These are phyloP conservation scores for Dunaliella primolecta DNA, from an alignment of 139 green algal genomes.

Conservation along the genomic window DNA sequence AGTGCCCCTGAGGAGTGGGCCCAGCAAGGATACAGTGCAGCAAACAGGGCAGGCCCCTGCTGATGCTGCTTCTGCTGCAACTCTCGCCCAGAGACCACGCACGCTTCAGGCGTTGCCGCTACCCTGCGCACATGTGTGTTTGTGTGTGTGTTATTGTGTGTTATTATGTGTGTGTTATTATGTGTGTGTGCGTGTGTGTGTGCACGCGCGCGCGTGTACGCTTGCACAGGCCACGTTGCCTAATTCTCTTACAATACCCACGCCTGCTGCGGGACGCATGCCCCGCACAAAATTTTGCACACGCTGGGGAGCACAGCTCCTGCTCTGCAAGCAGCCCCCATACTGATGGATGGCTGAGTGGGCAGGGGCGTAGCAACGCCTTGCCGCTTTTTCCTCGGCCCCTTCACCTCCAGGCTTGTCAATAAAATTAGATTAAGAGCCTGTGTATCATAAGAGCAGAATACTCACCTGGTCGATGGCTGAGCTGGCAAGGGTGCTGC, in stretches of 20 bases:
- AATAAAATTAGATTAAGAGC: too few relatives aligned
- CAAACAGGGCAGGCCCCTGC: constrained; percentile 61
- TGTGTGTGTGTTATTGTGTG: too few relatives aligned
- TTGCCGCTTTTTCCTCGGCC: too few relatives aligned
- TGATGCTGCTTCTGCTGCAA: background rate
- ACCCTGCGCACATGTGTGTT: background rate
- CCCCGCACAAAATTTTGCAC: too few relatives aligned
- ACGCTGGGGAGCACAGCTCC: too few relatives aligned
- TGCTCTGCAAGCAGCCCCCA: background rate
- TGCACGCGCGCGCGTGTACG: background rate
- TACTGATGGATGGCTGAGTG: background rate
- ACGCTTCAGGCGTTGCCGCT: background rate
- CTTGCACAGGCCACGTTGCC: background rate
- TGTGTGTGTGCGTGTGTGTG: too few relatives aligned
- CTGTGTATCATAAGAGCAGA: too few relatives aligned
- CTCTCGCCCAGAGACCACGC: background rate
- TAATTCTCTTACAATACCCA: background rate
- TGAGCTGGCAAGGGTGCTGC: constrained; percentile 1
- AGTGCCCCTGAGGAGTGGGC: constrained; percentile 70
- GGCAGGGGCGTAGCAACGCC: too few relatives aligned
- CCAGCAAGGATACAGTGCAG: constrained; percentile 79
- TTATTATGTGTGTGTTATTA: too few relatives aligned
- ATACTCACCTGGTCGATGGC: too few relatives aligned
- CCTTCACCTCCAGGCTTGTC: too few relatives aligned
- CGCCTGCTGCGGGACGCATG: background rate